Evolutionary conservation across 139 green algal genomes (phyloP).

Genomic region (Pseudopediastrum boryanum): DNA sequence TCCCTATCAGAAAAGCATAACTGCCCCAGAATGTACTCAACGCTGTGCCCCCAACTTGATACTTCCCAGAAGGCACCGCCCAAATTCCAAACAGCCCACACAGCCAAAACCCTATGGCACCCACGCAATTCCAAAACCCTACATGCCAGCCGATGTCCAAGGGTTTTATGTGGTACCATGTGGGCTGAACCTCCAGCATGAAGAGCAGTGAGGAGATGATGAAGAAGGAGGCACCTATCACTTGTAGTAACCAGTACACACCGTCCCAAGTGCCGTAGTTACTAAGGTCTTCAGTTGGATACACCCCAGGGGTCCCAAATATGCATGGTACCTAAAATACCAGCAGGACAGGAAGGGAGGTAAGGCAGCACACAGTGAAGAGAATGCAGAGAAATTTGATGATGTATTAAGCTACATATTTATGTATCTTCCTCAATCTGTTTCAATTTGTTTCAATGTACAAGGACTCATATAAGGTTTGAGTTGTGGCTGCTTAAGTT

Average conservation of each 20-base stretch:
- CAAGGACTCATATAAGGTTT: too few species aligned
- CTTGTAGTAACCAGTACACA: constrained; percentile 14
- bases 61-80: constrained; percentile 2
- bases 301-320: background rate
- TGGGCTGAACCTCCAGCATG: constrained; percentile 23
- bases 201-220: constrained; percentile 11
- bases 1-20: constrained; percentile 33
- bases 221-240: constrained; percentile 6
- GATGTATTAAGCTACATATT: too few species aligned
- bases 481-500: too few species aligned
- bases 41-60: constrained; percentile 1
- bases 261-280: constrained; percentile 12
- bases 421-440: too few species aligned
- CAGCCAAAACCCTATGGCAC: constrained; percentile 19
- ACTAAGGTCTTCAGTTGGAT: background rate
- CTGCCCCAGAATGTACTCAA: constrained; percentile 26
- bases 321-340: constrained; percentile 19
- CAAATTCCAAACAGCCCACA: constrained; percentile 15
- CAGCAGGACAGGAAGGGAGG: background rate
- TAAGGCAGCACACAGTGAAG: background rate
- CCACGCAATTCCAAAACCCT: constrained; percentile 25
- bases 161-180: background rate
- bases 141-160: constrained; percentile 22
- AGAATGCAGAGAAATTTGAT: background rate
- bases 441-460: too few species aligned